These are phyloP conservation scores for Ganoderma multipileum DNA, from an alignment of 1,284 basidiomycete genomes.

Conservation along the genomic window DNA sequence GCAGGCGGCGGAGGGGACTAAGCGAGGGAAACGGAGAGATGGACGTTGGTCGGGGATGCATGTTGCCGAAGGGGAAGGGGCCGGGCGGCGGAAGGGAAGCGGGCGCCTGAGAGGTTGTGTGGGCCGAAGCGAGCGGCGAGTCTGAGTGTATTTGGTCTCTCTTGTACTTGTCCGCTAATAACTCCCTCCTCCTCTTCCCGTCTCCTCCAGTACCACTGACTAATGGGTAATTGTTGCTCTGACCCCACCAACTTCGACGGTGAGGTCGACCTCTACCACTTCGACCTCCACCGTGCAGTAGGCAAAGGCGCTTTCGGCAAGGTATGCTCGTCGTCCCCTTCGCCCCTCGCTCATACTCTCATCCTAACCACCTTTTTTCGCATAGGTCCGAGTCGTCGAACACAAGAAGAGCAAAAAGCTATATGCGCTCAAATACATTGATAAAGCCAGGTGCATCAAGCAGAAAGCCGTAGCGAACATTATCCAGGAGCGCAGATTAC, in stretches of 20 bases:
- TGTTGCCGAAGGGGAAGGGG: neutral
- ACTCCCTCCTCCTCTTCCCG: constrained; percentile 22
- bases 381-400: constrained; percentile 88
- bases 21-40: constrained; percentile 4
- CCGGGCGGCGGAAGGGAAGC: constrained; percentile 5
- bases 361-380: neutral
- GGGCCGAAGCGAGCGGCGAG: neutral
- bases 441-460: constrained; percentile 91
- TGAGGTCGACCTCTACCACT: constrained; percentile 95
- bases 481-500: constrained; percentile 89
- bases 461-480: constrained; percentile 95
- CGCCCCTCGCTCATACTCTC: constrained; percentile 8
- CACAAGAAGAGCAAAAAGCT: constrained; percentile 94
- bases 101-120: constrained; percentile 17
- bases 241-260: constrained; percentile 90
- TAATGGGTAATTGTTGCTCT: constrained; percentile 43
- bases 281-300: constrained; percentile 91
- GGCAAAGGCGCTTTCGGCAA: constrained; percentile 99
- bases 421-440: constrained; percentile 98
- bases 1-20: constrained; percentile 5
- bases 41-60: neutral
- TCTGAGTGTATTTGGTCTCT: constrained; percentile 30
- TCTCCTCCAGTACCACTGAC: constrained; percentile 21
- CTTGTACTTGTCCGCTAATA: constrained; percentile 36
- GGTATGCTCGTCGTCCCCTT: constrained; percentile 50